phyloP scores from a whole-genome alignment of 495 filamentous ascomycete genomes.

The Xylaria acuta region DNA sequence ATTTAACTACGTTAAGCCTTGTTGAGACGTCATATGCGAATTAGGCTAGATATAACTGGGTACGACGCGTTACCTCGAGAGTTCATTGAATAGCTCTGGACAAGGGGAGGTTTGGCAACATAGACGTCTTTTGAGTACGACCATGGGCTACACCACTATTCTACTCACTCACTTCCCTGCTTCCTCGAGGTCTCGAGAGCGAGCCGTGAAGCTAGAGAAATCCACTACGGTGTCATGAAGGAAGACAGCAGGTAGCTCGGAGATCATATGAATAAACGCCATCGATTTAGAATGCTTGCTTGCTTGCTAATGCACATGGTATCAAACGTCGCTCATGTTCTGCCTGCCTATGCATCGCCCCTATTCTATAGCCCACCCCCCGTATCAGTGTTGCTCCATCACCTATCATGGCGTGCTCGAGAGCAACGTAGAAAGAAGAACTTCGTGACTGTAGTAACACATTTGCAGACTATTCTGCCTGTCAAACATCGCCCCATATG shows the following conservation, averaged over 20 bases:
- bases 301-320: conserved; percentile 27
- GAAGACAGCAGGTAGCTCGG: not conserved
- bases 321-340: conserved; percentile 28
- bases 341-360: conserved; percentile 1
- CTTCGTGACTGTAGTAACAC: conserved; percentile 3
- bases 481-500: conserved; percentile 7
- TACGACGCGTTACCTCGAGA: not conserved
- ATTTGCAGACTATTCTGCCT: not conserved
- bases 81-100: not conserved
- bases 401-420: not conserved
- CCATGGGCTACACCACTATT: not conserved
- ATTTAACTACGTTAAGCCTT: too few relatives aligned
- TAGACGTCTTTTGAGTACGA: not conserved
- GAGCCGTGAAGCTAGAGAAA: not conserved
- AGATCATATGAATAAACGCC: not conserved
- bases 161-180: not conserved
- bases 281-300: conserved; percentile 22
- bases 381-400: not conserved
- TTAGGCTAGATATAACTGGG: not conserved
- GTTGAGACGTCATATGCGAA: not conserved
- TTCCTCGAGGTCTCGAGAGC: not conserved
- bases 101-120: not conserved
- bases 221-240: not conserved
- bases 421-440: not conserved
- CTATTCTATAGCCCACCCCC: conserved; percentile 15